phyloP scores from a whole-genome alignment of 2,329 filamentous ascomycete genomes.

The Colletotrichum echinochloae region DNA sequence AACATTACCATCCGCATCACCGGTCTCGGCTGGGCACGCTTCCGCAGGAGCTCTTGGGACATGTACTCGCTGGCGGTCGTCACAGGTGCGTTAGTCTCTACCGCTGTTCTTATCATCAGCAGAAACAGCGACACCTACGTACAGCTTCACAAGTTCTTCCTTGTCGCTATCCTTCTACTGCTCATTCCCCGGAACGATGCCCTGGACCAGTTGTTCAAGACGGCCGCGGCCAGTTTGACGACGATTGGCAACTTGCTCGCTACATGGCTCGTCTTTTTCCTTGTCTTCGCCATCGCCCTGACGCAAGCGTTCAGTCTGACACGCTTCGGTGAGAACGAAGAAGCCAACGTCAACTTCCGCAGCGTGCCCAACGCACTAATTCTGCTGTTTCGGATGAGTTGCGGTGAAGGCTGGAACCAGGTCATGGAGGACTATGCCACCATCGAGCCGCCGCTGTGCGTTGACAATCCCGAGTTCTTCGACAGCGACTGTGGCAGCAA shows the following conservation, averaged over 20 bases:
- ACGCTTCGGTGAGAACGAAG: conserved; percentile 80
- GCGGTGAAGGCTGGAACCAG: conserved; percentile 95
- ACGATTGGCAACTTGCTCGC: conserved; percentile 92
- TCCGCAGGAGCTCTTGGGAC: conserved; percentile 95
- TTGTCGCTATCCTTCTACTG: conserved; percentile 89
- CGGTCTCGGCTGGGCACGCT: conserved; percentile 91
- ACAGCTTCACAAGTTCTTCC: conserved; percentile 91
- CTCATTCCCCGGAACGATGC: conserved; percentile 97
- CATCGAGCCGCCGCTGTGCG: conserved; percentile 84
- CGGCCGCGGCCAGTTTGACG: conserved; percentile 91
- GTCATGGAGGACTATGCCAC: conserved; percentile 95
- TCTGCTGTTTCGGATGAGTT: conserved; percentile 90
- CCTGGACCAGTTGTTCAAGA: conserved; percentile 98
- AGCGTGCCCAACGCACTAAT: conserved; percentile 95
- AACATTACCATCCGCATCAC: conserved; percentile 88
- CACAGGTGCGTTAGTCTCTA: conserved; percentile 80
- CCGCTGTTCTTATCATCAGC: conserved; percentile 80
- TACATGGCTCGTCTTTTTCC: conserved; percentile 96
- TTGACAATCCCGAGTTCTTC: conserved; percentile 78
- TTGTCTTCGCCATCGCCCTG: conserved; percentile 95
- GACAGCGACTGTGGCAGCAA: conserved; percentile 93
- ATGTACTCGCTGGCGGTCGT: conserved; percentile 87
- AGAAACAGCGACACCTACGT: conserved; percentile 70
- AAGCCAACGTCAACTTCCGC: conserved; percentile 88
- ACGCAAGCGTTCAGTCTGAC: conserved; percentile 97